These are phyloP conservation scores for Hypoxylon sp. DNA, from an alignment of 2,329 filamentous ascomycete genomes.

Conservation along the genomic window DNA sequence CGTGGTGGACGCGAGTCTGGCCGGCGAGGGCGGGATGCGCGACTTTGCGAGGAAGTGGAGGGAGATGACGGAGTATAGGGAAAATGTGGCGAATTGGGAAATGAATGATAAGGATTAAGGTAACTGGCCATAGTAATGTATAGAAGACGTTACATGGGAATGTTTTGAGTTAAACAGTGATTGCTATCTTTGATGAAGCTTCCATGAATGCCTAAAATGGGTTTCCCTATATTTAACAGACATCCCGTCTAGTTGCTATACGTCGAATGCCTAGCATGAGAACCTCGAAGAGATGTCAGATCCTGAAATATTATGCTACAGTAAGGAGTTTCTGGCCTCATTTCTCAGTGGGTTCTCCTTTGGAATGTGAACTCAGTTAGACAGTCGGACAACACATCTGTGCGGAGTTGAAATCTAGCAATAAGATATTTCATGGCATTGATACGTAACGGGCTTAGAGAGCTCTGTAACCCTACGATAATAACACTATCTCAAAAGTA, in stretches of 20 bases:
- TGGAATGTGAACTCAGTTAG: neutral
- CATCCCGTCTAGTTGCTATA: neutral
- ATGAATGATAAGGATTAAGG: slow-evolving; percentile 44
- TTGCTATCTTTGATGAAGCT: neutral
- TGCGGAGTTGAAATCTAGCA: neutral
- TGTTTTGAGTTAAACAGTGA: neutral
- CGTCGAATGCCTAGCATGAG: neutral
- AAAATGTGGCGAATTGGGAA: slow-evolving; percentile 51
- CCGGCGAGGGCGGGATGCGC: slow-evolving; percentile 80
- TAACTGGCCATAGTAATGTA: neutral
- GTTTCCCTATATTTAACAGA: too few relatives aligned
- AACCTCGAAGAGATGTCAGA: neutral
- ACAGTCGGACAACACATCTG: neutral
- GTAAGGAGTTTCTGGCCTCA: too few relatives aligned
- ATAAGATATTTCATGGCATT: neutral
- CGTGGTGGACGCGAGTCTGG: slow-evolving; percentile 80
- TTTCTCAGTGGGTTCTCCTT: neutral
- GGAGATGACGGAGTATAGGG: slow-evolving; percentile 61
- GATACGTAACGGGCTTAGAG: neutral
- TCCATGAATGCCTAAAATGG: neutral
- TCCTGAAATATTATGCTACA: neutral
- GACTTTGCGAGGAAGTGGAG: slow-evolving; percentile 86
- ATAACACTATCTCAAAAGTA: too few relatives aligned
- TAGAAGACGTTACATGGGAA: neutral
- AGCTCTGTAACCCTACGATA: too few relatives aligned